Evolutionary conservation across 2,329 filamentous ascomycete genomes (phyloP), one percentile per base, ranked within the genome.

Genomic region (Cercospora berteroae): DNA sequence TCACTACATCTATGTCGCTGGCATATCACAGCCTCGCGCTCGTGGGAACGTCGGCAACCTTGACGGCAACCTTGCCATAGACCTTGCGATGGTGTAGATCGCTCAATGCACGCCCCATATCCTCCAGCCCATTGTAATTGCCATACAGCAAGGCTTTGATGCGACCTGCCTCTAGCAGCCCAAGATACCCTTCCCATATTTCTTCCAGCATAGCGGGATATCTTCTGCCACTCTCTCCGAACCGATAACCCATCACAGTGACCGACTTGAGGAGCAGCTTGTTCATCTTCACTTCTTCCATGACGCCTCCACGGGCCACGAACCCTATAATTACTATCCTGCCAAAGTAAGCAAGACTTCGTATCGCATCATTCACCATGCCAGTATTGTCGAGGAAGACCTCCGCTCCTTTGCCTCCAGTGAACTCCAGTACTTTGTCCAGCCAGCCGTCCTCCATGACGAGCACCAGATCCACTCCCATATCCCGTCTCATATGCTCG

Each of bases 341-440:
- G 0, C 86, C 87, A 39, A 82, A 80, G 73, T 87, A 84, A 25
- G 80, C 84, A 33, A 87, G 76, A 70, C 85, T 87, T 66, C 82
- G 82, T 29, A 89, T 74, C 44, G 84, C 85, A 66, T 81, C 81
- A 67, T 84, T 81, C 7, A 88, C 84, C 25, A 86, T 79, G 0
- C 87, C 86, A 10, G 88, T 85, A 7, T 83, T 81, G 76, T 89
- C 87, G 71, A 85, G 85, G 12, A 88, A 83, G 0, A 87, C 80
- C 76, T 89, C 82, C 1, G 85, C 86, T 0, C 87, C 87, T 31
- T 79, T 77, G 0, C 82, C 81, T 2, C 74, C 70, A 0, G 85
- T 88, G 20, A 83, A 69, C 2, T 77, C 74, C n/a, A 82, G 76
- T 2, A 89, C 83, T 13, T 79, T 72, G n/a, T 83, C 77, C 72